phyloP scores from a whole-genome alignment of 306 rosid species.

The Glycine soja region DNA sequence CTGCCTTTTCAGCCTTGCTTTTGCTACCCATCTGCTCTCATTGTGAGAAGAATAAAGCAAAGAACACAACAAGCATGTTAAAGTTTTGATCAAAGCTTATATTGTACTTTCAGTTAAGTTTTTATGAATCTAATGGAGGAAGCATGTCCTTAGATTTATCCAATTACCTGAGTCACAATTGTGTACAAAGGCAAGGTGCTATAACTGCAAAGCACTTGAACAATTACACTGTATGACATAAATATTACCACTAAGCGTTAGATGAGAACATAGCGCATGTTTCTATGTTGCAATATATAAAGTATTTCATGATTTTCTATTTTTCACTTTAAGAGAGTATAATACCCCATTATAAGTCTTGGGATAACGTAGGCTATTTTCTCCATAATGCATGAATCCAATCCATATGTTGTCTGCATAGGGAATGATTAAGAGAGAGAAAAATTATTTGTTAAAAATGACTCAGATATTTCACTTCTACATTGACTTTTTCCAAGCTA shows the following conservation, averaged over 20 bases:
- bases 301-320: constrained; percentile 11
- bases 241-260: constrained; percentile 29
- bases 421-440: background rate
- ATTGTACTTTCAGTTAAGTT: background rate
- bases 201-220: constrained; percentile 96
- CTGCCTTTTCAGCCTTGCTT: constrained; percentile 52
- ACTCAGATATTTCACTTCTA: background rate
- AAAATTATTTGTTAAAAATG: background rate
- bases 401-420: constrained; percentile 80
- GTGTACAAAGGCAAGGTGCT: constrained; percentile 84
- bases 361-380: constrained; percentile 69
- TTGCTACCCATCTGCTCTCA: constrained; percentile 75
- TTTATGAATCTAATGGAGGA: constrained; percentile 26
- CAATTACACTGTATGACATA: constrained; percentile 66
- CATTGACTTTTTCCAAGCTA: too few relatives aligned
- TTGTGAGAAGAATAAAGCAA: constrained; percentile 14
- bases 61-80: constrained; percentile 22
- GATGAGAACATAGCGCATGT: constrained; percentile 27
- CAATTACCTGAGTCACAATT: constrained; percentile 78
- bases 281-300: constrained; percentile 25
- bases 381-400: constrained; percentile 89
- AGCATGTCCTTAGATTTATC: constrained; percentile 8
- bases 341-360: constrained; percentile 85
- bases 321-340: constrained; percentile 22
- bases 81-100: background rate